Evolutionary conservation across 2,329 filamentous ascomycete species (phyloP).

Genomic region (Alternaria panax): DNA sequence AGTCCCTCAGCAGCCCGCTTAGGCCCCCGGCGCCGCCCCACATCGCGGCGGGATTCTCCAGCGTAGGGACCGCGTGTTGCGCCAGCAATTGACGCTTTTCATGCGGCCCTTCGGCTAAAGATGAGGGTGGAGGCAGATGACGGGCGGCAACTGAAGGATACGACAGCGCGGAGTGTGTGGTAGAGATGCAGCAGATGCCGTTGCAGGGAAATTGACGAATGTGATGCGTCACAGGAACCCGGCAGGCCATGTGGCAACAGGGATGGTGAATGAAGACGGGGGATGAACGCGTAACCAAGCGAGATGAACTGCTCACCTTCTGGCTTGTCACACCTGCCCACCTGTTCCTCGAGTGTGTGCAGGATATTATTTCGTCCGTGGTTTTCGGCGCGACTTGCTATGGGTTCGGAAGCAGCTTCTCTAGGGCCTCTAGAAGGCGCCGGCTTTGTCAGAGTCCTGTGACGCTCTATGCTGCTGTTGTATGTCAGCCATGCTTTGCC

Average conservation of each 20-base stretch:
- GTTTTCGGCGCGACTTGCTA: not conserved
- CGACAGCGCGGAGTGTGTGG: conserved; percentile 12
- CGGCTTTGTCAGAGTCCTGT: conserved; percentile 16
- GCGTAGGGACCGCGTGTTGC: conserved; percentile 29
- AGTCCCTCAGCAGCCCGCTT: conserved; percentile 18
- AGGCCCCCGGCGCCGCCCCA: conserved; percentile 27
- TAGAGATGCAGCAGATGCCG: conserved; percentile 37
- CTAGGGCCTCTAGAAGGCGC: conserved; percentile 24
- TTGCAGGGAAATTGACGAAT: conserved; percentile 41
- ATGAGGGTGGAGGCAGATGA: conserved; percentile 9
- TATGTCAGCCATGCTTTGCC: conserved; percentile 45
- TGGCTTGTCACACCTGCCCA: conserved; percentile 30
- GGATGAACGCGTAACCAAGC: conserved; percentile 33
- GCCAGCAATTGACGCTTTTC: conserved; percentile 25
- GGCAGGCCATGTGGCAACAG: conserved; percentile 44
- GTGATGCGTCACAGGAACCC: conserved; percentile 35
- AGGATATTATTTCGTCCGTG: conserved; percentile 1
- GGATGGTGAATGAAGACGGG: conserved; percentile 29
- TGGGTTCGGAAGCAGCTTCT: conserved; percentile 19
- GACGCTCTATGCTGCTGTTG: conserved; percentile 28
- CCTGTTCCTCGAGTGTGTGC: conserved; percentile 16
- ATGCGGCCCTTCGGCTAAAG: conserved; percentile 38
- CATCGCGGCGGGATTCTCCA: conserved; percentile 26
- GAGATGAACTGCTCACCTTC: conserved; percentile 46
- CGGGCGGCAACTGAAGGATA: conserved; percentile 5